A percentile compares a stretch with the other conserved stretches of the same genome.
phyloP scores from a whole-genome alignment of 2,329 filamentous ascomycete genomes.

The Lasiodiplodia sp. region DNA sequence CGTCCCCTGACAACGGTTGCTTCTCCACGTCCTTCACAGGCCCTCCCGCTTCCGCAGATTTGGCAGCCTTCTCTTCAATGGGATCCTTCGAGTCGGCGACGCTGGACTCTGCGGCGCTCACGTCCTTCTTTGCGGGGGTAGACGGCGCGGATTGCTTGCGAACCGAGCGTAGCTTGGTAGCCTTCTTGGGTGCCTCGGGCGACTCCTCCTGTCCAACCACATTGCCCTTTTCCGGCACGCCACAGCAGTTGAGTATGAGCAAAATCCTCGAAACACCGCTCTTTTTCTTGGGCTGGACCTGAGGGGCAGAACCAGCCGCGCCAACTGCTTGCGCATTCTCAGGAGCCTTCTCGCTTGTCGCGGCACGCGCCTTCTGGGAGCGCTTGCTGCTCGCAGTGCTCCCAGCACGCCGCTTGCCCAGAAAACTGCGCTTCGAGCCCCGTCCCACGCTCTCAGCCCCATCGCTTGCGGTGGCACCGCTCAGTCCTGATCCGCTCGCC shows the following conservation, averaged over 20 bases:
- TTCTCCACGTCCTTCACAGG: conserved; percentile 34
- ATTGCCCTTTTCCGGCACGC: conserved; percentile 64
- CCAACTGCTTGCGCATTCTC: conserved; percentile 42
- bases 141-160: conserved; percentile 55
- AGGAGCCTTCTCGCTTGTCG: conserved; percentile 48
- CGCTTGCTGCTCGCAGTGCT: conserved; percentile 57
- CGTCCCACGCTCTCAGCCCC: conserved; percentile 52
- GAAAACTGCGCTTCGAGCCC: conserved; percentile 56
- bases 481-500: conserved; percentile 50
- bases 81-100: conserved; percentile 54
- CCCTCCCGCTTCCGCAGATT: conserved; percentile 29
- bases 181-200: conserved; percentile 53
- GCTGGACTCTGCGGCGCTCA: conserved; percentile 51
- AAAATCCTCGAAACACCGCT: conserved; percentile 47
- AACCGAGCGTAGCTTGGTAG: conserved; percentile 45
- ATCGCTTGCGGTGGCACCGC: conserved; percentile 54
- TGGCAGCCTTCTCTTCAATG: conserved; percentile 52
- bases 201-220: conserved; percentile 63
- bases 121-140: conserved; percentile 53
- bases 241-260: conserved; percentile 71
- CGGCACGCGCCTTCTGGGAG: conserved; percentile 45
- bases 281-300: conserved; percentile 51
- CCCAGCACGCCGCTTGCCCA: conserved; percentile 52
- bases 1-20: conserved; percentile 37
- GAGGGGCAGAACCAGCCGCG: conserved; percentile 33